Percentiles rank a stretch among this genome's conserved stretches.
Evolutionary conservation across 2,329 filamentous ascomycete genomes (phyloP).

Genomic region (Fusarium praegraminearum): DNA sequence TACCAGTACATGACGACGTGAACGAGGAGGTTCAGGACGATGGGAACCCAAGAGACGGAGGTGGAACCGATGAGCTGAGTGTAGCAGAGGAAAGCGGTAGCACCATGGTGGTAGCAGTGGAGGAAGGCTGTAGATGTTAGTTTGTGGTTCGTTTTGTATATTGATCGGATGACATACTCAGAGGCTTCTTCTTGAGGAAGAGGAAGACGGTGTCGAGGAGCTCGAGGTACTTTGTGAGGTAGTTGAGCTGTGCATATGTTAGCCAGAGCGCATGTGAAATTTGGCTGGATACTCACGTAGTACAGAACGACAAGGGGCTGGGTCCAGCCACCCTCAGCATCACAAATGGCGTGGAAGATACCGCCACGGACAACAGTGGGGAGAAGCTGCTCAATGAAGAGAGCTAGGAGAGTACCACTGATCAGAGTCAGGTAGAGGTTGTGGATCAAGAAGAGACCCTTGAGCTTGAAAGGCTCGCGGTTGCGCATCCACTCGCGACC

Average conservation of each 20-base stretch:
- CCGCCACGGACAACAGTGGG: slow-evolving; percentile 84
- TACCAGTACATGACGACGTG: slow-evolving; percentile 99
- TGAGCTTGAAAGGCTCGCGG: slow-evolving; percentile 86
- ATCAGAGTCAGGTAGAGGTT: slow-evolving; percentile 94
- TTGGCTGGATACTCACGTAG: slow-evolving; percentile 75
- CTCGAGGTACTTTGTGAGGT: slow-evolving; percentile 97
- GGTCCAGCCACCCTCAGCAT: slow-evolving; percentile 87
- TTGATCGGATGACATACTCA: slow-evolving; percentile 62
- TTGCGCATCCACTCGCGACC: slow-evolving; percentile 93
- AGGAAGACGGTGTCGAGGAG: slow-evolving; percentile 95
- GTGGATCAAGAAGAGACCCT: slow-evolving; percentile 91
- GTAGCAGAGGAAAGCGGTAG: slow-evolving; percentile 96
- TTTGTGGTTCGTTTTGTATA: not conserved
- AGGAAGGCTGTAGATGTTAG: slow-evolving; percentile 79
- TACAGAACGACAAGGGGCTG: slow-evolving; percentile 93
- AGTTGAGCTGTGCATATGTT: slow-evolving; percentile 78
- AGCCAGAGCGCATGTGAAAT: slow-evolving; percentile 14
- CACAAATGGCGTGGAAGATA: slow-evolving; percentile 90
- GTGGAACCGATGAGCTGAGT: slow-evolving; percentile 95
- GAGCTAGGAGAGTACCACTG: slow-evolving; percentile 80
- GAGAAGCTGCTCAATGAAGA: slow-evolving; percentile 92
- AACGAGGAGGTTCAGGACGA: slow-evolving; percentile 90
- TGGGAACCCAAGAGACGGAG: slow-evolving; percentile 93
- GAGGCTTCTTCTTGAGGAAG: slow-evolving; percentile 99
- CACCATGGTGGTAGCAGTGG: slow-evolving; percentile 98